Base-by-base conservation (phyloP, 139 green algal genomes). In the Asterochloris erici region DNA sequence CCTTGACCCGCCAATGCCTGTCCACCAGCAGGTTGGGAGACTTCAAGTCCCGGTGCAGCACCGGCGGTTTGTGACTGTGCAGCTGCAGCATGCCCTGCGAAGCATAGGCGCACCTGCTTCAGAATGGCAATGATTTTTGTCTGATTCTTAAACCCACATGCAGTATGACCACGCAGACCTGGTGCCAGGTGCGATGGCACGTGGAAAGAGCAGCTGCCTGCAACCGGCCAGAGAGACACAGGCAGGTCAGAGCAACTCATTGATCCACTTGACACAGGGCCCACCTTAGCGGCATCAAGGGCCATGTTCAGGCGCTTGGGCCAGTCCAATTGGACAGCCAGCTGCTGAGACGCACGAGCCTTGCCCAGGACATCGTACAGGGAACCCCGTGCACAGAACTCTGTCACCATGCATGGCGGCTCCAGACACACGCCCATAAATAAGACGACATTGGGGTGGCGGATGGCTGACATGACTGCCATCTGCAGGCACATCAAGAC, bases 1-100 rank as follows among this genome's bases (percentile, higher is more conserved):
- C 62, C 74, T 93, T 93, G 79, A 87, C 84, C 2, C 79, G 86
- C 89, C 89, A 93, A 60, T 86, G 79, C 64, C 81, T 84, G 83
- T 93, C 90, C 28, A 93, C 84, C n/a, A 93, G 77, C 73, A 93
- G 28, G 77, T 93, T 93, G 15, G 89, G 81, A 1, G 74, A 81
- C 81, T 93, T 93, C 13, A 93, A 73, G 78, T 93, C 89, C n/a
- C 88, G 81, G 79, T 92, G 89, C 54, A 90, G 78, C 68, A 91
- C 90, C 23, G 87, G 82, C 1, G 87, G 88, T 69, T 75, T 68
- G 38, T 84, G 85, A 0, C 83, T 78, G 73, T 91, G 87, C 83
- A 91, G 84, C 71, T 88, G 84, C 81, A 90, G 86, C 88, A 91
- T 87, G 76, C 88, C 86, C 79, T 86, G 85, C 62, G 78, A 10